Base-by-base conservation (phyloP, 352 stramenopile species). In the Phytophthora colocasiae region DNA sequence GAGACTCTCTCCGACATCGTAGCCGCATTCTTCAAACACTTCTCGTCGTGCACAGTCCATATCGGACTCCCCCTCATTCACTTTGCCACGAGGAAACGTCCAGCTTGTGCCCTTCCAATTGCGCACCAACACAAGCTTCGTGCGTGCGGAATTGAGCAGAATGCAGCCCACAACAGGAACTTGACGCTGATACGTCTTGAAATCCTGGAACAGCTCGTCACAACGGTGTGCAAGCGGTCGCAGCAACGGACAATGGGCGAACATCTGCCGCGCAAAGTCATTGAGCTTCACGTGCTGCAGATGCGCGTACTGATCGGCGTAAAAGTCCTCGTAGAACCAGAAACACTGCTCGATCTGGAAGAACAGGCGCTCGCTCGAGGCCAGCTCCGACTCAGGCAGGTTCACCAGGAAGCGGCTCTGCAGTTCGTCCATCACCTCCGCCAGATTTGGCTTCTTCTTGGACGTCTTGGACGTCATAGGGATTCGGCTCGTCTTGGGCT, bases 291-390 rank as follows among this genome's bases (percentile, higher is more conserved):
- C 91, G 45, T 97, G 82, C 55, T 92, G 91, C 53, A 98, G 62
- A 65, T 88, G 73, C 52, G 80, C 74, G 48, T 92, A 79, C 50
- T 87, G 76, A 75, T 98, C 96, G 66, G 93, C 96, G 71, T 98
- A 97, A 69, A 98, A 97, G 75, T 99, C 96, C 69, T 98, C 95
- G 77, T 99, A 99, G 79, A 98, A 99, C 96, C 96, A 99, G 70
- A 95, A 98, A 59, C 93, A 97, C 78, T 99, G 96, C 77, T 99
- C 96, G 58, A 99, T 93, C 80, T 99, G 96, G 79, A 99, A 98
- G 77, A 98, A 99, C 22, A 99, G 94, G n/a, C 95, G 91, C 75
- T 97, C 90, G 59, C 85, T 91, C 15, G 89, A 97, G 11, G 75
- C 72, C 44, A 99, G 75, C 77, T 99, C 95, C 36, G 83, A 92